Evolutionary conservation across 257 asterid genomes (phyloP).

Genomic region (Petunia secreta): DNA sequence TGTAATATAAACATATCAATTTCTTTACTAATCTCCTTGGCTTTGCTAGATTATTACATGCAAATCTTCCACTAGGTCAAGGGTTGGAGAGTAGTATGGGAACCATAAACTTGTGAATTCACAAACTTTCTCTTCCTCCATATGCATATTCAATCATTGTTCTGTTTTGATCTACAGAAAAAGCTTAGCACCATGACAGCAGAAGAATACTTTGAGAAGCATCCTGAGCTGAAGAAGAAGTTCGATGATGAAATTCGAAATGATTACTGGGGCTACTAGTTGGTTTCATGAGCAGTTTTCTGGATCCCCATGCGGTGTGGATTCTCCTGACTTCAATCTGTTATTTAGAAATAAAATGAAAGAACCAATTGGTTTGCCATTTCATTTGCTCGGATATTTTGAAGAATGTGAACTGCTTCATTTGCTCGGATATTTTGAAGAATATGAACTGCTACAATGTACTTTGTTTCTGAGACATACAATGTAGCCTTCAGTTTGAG

Average conservation of each 20-base stretch:
- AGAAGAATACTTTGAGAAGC: slow-evolving; percentile 91
- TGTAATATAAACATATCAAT: no score
- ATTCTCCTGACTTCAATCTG: slow-evolving; percentile 36
- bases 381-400: slow-evolving; percentile 32
- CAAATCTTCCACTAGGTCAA: no score
- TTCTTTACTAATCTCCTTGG: no score
- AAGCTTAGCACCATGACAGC: slow-evolving; percentile 95
- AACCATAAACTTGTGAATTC: no score
- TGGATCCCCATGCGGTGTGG: slow-evolving; percentile 27
- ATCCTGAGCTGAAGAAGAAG: slow-evolving; percentile 87
- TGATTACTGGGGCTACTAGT: slow-evolving; percentile 53
- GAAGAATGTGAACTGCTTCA: slow-evolving; percentile 37
- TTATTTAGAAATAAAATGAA: slow-evolving; percentile 54
- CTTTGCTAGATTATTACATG: no score
- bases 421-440: slow-evolving; percentile 35
- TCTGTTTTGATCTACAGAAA: slow-evolving; percentile 53
- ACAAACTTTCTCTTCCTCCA: background rate
- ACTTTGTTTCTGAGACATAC: slow-evolving; percentile 16
- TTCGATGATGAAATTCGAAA: slow-evolving; percentile 52
- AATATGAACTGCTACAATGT: slow-evolving; percentile 35
- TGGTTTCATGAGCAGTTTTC: background rate
- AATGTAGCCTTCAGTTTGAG: slow-evolving; percentile 24
- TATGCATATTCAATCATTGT: background rate
- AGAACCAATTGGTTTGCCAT: slow-evolving; percentile 25
- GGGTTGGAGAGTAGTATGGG: no score